Base-by-base conservation (phyloP, 1,284 basidiomycete species). In the Marasmius oreades region DNA sequence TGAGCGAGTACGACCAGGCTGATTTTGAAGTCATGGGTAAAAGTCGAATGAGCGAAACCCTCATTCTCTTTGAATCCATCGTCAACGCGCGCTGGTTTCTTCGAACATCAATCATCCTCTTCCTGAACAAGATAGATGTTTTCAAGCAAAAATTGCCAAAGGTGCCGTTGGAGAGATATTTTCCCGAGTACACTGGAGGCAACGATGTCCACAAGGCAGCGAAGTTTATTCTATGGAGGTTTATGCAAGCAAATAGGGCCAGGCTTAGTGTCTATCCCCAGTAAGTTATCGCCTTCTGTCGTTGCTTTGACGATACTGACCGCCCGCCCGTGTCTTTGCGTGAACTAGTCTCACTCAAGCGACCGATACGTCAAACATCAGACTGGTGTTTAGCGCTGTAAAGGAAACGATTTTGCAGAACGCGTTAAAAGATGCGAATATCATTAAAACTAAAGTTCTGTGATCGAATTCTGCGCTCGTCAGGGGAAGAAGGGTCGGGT, bases 71-170 rank as follows among this genome's bases (percentile, higher is more conserved):
- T 65, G 95, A 98, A 72, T 90, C 87, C 1, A 92, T 99, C 36
- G 95, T 98, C 77, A 98, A 98, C 74, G 94, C 93, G n/a, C 77
- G 93, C 48, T 98, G 96, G 96, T 99, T 99, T 78, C 74, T 93
- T 24, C 82, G 93, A 51, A 95, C 93, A 16, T 93, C 91, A 0
- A 92, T 98, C 58, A 96, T 98, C 63, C 72, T 98, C 16, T 95
- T 96, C 77, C 70, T 97, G 54, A 98, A 96, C 76, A 97, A 97
- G 79, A 95, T 95, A 55, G 95, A 97, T 66, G 87, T 97, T 2
- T 98, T 98, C 81, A 95, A 95, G 78, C 82, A 79, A 64, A 98
- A 98, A 72, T 77, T 98, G 26, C 90, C 92, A 3, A 95, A 85
- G 84, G 82, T 87, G 0, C 95, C 95, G 2, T 76, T 98, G 16